phyloP scores from a whole-genome alignment of 2,329 filamentous ascomycete genomes.

The Trichocomaceae sp. region DNA sequence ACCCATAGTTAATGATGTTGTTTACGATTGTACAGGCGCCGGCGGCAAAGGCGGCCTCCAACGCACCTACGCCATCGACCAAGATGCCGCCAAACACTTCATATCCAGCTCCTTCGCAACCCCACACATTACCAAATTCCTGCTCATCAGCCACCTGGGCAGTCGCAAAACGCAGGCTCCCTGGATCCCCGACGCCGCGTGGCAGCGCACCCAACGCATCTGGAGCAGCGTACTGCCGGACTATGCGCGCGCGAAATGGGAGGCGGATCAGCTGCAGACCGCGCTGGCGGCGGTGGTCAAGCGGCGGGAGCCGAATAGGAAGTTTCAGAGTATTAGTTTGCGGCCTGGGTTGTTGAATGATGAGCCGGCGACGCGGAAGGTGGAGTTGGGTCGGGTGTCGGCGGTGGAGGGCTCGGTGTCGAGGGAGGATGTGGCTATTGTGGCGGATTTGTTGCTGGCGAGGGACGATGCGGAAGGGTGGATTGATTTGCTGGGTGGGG shows the following conservation, averaged over 20 bases:
- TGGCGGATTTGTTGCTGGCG: constrained; percentile 45
- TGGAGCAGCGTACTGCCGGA: constrained; percentile 46
- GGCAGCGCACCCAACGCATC: constrained; percentile 39
- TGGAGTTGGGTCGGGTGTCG: constrained; percentile 44
- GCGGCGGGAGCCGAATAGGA: constrained; percentile 13
- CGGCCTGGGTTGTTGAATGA: constrained; percentile 47
- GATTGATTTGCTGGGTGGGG: constrained; percentile 49
- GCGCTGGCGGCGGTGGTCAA: constrained; percentile 36
- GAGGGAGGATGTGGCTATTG: constrained; percentile 47
- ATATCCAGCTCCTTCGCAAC: constrained; percentile 43
- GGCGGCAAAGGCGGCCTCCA: constrained; percentile 49
- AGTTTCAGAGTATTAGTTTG: constrained; percentile 47
- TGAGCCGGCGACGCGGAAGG: constrained; percentile 41
- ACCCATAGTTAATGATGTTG: neutral
- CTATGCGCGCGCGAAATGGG: constrained; percentile 50
- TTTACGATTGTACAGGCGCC: constrained; percentile 38
- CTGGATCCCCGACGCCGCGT: constrained; percentile 48
- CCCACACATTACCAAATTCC: constrained; percentile 46
- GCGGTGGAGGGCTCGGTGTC: constrained; percentile 40
- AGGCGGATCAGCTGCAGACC: constrained; percentile 51
- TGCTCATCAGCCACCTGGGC: constrained; percentile 50
- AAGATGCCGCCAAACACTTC: constrained; percentile 50
- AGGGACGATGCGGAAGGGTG: constrained; percentile 46
- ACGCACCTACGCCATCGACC: constrained; percentile 49
- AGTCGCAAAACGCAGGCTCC: constrained; percentile 43